phyloP scores from a whole-genome alignment of 805 yeast genomes.

The Candida ascalaphidarum region DNA sequence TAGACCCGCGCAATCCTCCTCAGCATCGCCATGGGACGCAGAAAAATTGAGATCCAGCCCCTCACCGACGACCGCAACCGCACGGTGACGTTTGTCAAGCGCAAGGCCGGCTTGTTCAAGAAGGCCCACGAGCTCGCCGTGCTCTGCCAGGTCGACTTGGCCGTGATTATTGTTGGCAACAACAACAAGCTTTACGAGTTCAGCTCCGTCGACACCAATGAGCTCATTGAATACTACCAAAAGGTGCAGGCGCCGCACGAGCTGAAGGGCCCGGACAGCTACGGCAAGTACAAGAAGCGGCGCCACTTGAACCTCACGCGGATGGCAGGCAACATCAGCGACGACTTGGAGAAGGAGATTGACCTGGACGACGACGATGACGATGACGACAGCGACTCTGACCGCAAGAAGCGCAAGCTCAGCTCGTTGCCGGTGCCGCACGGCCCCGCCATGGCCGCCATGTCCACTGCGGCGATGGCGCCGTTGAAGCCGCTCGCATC shows the following conservation, averaged over 20 bases:
- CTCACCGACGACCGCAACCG: slow-evolving; percentile 82
- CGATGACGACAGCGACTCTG: slow-evolving; percentile 20
- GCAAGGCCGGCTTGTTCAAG: slow-evolving; percentile 90
- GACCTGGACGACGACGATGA: slow-evolving; percentile 7
- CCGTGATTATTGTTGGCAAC: slow-evolving; percentile 79
- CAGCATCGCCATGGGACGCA: slow-evolving; percentile 69
- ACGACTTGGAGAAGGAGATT: slow-evolving; percentile 13
- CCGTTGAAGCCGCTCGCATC: neutral
- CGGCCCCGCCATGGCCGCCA: too few relatives aligned
- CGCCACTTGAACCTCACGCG: slow-evolving; percentile 12
- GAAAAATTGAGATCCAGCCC: slow-evolving; percentile 91
- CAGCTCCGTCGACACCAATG: slow-evolving; percentile 55
- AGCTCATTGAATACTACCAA: slow-evolving; percentile 15
- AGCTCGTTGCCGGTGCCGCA: too few relatives aligned
- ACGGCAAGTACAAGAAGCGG: slow-evolving; percentile 48
- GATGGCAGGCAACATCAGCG: slow-evolving; percentile 6
- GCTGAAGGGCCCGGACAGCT: slow-evolving; percentile 55
- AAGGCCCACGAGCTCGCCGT: slow-evolving; percentile 83
- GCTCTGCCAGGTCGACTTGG: slow-evolving; percentile 85
- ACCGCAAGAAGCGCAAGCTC: slow-evolving; percentile 18
- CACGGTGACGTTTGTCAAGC: slow-evolving; percentile 80
- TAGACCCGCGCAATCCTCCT: too few relatives aligned
- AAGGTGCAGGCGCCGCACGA: slow-evolving; percentile 37
- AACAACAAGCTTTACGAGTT: slow-evolving; percentile 82
- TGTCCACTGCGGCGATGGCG: slow-evolving; percentile 3